Percentiles rank a stretch among this genome's conserved stretches.
Evolutionary conservation across 257 asterid genomes (phyloP).

Genomic region (Gardenia jasminoides): DNA sequence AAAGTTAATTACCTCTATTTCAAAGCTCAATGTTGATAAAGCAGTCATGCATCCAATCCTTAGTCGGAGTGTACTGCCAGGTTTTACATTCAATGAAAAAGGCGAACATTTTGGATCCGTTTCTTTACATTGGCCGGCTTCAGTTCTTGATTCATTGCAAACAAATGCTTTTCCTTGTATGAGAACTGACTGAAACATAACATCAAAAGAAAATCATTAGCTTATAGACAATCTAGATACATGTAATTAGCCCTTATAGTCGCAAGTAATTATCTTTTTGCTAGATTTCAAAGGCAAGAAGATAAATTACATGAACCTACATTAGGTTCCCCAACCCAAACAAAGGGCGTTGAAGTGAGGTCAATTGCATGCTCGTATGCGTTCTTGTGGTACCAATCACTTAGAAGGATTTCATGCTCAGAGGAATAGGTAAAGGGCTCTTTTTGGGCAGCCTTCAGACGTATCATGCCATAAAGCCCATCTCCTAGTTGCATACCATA

Average conservation of each 20-base stretch:
- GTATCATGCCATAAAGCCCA: constrained; percentile 71
- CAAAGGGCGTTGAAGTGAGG: constrained; percentile 63
- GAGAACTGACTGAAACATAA: constrained; percentile 56
- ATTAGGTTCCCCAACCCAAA: constrained; percentile 93
- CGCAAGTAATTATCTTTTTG: too few species aligned
- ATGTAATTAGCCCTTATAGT: too few species aligned
- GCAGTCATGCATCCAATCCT: constrained; percentile 86
- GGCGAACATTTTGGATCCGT: constrained; percentile 68
- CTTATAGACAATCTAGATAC: background rate
- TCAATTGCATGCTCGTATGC: constrained; percentile 61
- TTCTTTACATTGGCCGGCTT: constrained; percentile 48
- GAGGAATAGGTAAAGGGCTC: constrained; percentile 71
- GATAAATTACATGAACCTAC: constrained; percentile 22
- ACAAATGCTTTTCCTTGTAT: constrained; percentile 76
- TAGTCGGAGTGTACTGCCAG: constrained; percentile 72
- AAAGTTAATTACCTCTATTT: constrained; percentile 47
- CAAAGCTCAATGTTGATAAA: constrained; percentile 76
- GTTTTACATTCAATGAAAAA: constrained; percentile 53
- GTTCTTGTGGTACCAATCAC: constrained; percentile 79
- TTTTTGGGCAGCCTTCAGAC: constrained; percentile 27
- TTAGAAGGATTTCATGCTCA: constrained; percentile 64
- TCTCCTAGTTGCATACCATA: constrained; percentile 91
- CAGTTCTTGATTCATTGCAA: constrained; percentile 53
- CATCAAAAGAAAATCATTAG: background rate
- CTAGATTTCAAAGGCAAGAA: too few species aligned